Percentiles rank a stretch among this genome's conserved stretches.
Conservation (phyloP, 2,329 filamentous ascomycete species). For the Microdochium paspali region DNA sequence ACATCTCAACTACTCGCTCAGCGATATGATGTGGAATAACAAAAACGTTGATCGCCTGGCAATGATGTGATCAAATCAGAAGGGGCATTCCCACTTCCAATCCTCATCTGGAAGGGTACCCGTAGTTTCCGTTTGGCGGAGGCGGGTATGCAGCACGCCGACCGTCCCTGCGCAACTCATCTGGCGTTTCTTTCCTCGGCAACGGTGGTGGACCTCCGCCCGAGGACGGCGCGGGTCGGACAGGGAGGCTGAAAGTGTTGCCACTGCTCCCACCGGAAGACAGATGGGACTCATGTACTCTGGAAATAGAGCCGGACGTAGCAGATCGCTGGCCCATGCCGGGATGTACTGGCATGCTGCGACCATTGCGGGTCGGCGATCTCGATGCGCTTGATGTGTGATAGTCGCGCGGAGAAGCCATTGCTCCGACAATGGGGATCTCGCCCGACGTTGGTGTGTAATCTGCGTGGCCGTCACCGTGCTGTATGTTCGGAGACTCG, state of each 20-base stretch:
- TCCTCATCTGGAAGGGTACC: conserved; percentile 20
- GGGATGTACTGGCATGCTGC: conserved; percentile 35
- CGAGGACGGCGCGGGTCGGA: conserved; percentile 51
- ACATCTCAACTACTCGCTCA: conserved; percentile 4
- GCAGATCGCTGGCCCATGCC: conserved; percentile 42
- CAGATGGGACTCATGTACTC: conserved; percentile 25
- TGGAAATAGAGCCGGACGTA: conserved; percentile 44
- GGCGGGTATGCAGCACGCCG: conserved; percentile 43
- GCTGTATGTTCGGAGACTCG: conserved; percentile 44
- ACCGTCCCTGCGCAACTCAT: conserved; percentile 41
- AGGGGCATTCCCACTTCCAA: not conserved
- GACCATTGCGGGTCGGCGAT: conserved; percentile 42
- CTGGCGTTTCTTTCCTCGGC: conserved; percentile 44
- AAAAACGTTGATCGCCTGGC: conserved; percentile 1
- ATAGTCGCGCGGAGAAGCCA: conserved; percentile 44
- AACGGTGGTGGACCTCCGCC: conserved; percentile 53
- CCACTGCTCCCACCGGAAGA: conserved; percentile 31
- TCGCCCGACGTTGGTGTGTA: conserved; percentile 63
- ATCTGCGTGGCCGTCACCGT: conserved; percentile 33
- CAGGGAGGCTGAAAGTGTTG: conserved; percentile 52
- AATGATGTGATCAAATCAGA: conserved; percentile 1
- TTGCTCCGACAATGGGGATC: conserved; percentile 55
- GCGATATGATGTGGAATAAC: not conserved
- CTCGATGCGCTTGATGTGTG: conserved; percentile 31
- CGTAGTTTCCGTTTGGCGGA: conserved; percentile 29